Evolutionary conservation across 305 asterid species (phyloP), one percentile per base, ranked within the genome.

Genomic region (Rubia peregrina): DNA sequence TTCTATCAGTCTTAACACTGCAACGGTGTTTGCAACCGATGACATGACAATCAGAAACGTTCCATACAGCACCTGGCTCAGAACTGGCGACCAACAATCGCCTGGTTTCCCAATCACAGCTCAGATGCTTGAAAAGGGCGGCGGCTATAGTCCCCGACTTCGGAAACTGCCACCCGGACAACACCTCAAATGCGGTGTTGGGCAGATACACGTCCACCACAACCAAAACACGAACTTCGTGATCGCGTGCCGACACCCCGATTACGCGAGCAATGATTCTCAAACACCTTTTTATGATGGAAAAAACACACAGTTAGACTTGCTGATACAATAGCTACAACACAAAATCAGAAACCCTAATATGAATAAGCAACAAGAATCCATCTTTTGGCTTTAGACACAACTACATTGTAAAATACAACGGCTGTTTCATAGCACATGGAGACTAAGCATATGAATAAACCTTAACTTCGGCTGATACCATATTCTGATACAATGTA

Each of bases 161-260:
- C 56, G 96, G 96, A 77, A 94, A 94, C 86, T 91, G 96, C 96
- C 97, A 94, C 30, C 92, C 96, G 9, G 85, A 79, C 97, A 92
- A 91, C 82, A 86, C 61, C 6, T 80, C 26, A 24, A 24, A 24
- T 24, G 26, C 26, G 26, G 26, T 84, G 5, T 75, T 66, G 38
- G 97, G 97, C 82, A 94, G 83, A 87, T 89, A 88, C 60, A 90
- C 95, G 78, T 94, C 95, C 79, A 94, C 95, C 40, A 88, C 59
- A 67, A 94, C 90, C 74, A 83, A 85, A 73, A 74, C 93, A 86
- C 97, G 83, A 55, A 65, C 72, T 73, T 85, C 88, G 69, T 74
- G 70, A 4, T 41, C 83, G 4, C 82, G 71, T 9, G 9, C 61
- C 33, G 80, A 82, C 61, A 77, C 46, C 70, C 62, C 75, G 72